A percentile compares a stretch with the other conserved stretches of the same genome.
Conservation (phyloP, 1,139 yeast genomes). For the Suhomyces anneliseae region DNA sequence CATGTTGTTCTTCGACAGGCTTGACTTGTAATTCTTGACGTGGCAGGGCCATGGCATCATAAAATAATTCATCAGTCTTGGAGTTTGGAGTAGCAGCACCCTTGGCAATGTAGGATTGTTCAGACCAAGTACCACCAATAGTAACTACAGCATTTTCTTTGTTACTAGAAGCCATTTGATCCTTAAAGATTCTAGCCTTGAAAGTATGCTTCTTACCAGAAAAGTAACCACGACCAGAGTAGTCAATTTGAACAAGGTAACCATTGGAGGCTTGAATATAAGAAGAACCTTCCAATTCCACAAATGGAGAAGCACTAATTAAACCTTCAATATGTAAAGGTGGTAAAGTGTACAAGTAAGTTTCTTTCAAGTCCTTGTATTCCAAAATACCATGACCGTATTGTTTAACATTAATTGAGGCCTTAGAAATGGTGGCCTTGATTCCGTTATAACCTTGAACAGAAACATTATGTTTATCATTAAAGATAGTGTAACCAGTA, state of each 20-base stretch:
- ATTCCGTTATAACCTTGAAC: conserved; percentile 90
- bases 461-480: conserved; percentile 64
- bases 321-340: conserved; percentile 96
- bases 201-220: conserved; percentile 93
- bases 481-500: conserved; percentile 80
- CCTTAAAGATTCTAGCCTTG: conserved; percentile 76
- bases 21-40: conserved; percentile 68
- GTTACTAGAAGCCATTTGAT: conserved; percentile 44
- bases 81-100: conserved; percentile 41
- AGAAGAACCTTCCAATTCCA: conserved; percentile 83
- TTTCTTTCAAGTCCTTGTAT: conserved; percentile 60
- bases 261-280: conserved; percentile 82
- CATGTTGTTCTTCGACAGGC: conserved; percentile 74
- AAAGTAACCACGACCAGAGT: conserved; percentile 90
- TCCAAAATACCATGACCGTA: conserved; percentile 83
- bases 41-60: conserved; percentile 58
- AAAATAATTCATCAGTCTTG: conserved; percentile 54
- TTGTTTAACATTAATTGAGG: conserved; percentile 82
- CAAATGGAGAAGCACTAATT: conserved; percentile 85
- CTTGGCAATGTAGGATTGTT: conserved; percentile 52
- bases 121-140: conserved; percentile 92
- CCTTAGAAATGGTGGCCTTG: conserved; percentile 78
- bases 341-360: conserved; percentile 83
- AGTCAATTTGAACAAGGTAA: conserved; percentile 70
- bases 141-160: conserved; percentile 73